Evolutionary conservation across 2,329 filamentous ascomycete genomes (phyloP), one percentile per base, ranked within the genome.

Genomic region (Septoria linicola): DNA sequence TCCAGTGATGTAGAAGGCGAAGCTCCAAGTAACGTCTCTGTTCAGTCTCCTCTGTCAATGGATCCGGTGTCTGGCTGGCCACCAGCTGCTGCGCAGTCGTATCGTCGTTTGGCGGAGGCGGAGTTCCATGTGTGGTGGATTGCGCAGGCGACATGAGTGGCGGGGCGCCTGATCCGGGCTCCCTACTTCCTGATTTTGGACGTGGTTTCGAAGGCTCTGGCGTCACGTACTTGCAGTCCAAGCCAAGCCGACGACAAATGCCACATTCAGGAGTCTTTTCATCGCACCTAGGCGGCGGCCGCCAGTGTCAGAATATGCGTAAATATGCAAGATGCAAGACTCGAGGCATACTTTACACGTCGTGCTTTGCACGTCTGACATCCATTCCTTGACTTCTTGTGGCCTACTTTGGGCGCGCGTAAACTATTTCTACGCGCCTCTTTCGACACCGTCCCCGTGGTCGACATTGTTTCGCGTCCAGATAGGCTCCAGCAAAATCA

Each of bases 321-420:
- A 25, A 21, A 30, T 14, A 8, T 31, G 23, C 30, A 17, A 14
- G 4, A 35, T 11, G 16, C 3, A 20, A n/a, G 19, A 8, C 14
- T n/a, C 14, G 25, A 16, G n/a, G 19, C 36, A 14, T 48, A 48
- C 76, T 81, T 81, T 44, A 80, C 72, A 35, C 75, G 71, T 30
- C 78, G 70, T 16, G 79, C 58, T 56, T 81, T 81, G 63, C 80
- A 82, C 54, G 81, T 82, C 10, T 74, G 73, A 58, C 79, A 82
- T 2, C 79, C 79, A 16, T 71, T 69, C 19, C 76, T 70, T 1
- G 78, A 81, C 58, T 82, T 82, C 36, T 69, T 75, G 59, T 82
- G 79, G 34, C 59, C 59, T 21, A 61, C 57, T 43, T 61, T 61
- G 11, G 59, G 59, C 10, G 59, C 59, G 11, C 59, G 53, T 34